Evolutionary conservation across 2,329 filamentous ascomycete species (phyloP).

Genomic region (Colletotrichum kahawae): DNA sequence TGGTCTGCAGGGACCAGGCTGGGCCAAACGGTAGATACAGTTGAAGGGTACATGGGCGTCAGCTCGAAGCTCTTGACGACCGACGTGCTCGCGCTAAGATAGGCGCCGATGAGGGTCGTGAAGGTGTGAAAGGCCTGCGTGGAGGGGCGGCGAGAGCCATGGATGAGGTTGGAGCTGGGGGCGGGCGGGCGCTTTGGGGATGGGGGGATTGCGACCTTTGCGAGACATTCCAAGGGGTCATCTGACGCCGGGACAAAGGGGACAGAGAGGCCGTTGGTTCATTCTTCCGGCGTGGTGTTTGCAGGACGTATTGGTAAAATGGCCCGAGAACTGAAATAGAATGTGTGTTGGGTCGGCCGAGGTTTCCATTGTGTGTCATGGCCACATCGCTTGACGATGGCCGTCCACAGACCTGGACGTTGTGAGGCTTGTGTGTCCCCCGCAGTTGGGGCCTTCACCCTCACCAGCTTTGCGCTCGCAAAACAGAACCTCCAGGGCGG

Average conservation of each 20-base stretch:
- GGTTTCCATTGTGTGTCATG: background rate
- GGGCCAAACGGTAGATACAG: background rate
- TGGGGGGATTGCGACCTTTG: background rate
- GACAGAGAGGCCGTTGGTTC: background rate
- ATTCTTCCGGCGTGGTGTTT: background rate
- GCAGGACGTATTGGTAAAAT: background rate
- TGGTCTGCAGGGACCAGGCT: background rate
- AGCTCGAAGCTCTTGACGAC: background rate
- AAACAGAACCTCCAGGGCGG: background rate
- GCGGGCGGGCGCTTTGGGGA: background rate
- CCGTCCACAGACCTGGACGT: background rate
- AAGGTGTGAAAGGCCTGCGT: slow-evolving; percentile 5
- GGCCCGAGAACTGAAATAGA: background rate
- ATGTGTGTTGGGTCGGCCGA: background rate
- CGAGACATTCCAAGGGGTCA: slow-evolving; percentile 10
- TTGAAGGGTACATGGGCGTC: background rate
- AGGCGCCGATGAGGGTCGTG: slow-evolving; percentile 3
- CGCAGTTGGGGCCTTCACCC: background rate
- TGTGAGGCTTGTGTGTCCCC: background rate
- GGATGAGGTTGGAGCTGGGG: background rate
- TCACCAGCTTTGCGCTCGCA: background rate
- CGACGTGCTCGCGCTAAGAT: background rate
- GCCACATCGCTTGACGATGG: background rate
- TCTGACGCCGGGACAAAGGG: background rate
- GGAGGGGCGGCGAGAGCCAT: slow-evolving; percentile 2